Conservation (phyloP, 768 basidiomycete species). For the Mycena galopus region DNA sequence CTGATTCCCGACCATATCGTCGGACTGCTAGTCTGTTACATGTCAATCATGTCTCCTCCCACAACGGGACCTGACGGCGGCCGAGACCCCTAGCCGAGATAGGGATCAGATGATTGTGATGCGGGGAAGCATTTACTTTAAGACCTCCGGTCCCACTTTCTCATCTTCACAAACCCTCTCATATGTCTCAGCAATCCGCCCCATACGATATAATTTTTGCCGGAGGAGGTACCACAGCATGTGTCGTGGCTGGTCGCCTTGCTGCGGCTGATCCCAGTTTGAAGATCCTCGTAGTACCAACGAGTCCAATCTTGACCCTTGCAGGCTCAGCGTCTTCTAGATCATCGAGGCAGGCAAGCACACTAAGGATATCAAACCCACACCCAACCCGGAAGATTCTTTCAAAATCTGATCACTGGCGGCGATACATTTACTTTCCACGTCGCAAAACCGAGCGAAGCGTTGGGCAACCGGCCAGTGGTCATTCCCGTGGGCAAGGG, state of each 20-base stretch:
- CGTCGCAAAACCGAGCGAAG: slow-evolving; percentile 56
- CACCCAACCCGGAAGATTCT: slow-evolving; percentile 66
- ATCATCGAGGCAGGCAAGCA: slow-evolving; percentile 71
- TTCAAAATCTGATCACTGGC: slow-evolving; percentile 52
- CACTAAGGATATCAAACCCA: slow-evolving; percentile 60
- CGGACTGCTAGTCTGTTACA: too few species aligned
- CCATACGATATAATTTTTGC: slow-evolving; percentile 52
- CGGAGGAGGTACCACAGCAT: slow-evolving; percentile 71
- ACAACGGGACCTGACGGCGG: too few species aligned
- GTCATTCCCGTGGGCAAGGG: slow-evolving; percentile 62
- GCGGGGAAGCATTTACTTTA: too few species aligned
- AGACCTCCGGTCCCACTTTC: background rate
- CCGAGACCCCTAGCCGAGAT: too few species aligned
- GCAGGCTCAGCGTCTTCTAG: slow-evolving; percentile 38
- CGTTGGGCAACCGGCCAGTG: slow-evolving; percentile 56
- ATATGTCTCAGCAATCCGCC: slow-evolving; percentile 8
- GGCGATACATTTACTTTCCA: slow-evolving; percentile 61
- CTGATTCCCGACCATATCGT: too few species aligned
- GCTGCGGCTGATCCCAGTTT: slow-evolving; percentile 64
- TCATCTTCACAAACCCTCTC: background rate
- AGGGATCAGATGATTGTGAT: too few species aligned
- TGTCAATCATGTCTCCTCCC: too few species aligned
- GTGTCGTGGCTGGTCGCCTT: slow-evolving; percentile 69
- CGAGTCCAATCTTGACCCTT: background rate
- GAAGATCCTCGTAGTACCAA: slow-evolving; percentile 65